phyloP scores from a whole-genome alignment of 345 rosid species.

The Syzygium aqueum region DNA sequence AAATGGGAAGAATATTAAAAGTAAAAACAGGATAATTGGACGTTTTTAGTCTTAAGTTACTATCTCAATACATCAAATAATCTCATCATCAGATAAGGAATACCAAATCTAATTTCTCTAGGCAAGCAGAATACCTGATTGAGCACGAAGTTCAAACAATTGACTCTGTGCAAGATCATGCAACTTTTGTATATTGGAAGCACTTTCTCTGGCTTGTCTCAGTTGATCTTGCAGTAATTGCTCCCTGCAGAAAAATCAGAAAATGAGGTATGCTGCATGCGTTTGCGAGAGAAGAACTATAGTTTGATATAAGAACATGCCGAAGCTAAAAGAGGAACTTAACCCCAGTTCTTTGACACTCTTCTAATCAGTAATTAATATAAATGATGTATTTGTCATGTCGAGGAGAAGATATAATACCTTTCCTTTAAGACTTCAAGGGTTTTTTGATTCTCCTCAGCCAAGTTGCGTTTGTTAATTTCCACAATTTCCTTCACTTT shows the following conservation, averaged over 20 bases:
- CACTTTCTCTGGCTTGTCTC: slow-evolving; percentile 93
- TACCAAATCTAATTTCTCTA: background rate
- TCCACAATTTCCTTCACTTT: slow-evolving; percentile 97
- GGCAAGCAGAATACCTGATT: slow-evolving; percentile 58
- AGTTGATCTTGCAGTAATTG: slow-evolving; percentile 94
- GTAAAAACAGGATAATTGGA: background rate
- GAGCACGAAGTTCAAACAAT: slow-evolving; percentile 88
- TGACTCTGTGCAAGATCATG: slow-evolving; percentile 99
- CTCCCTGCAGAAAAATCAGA: slow-evolving; percentile 44
- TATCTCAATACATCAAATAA: background rate
- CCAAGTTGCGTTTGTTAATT: slow-evolving; percentile 90
- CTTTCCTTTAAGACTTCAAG: slow-evolving; percentile 86
- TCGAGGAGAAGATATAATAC: slow-evolving; percentile 20
- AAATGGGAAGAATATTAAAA: background rate
- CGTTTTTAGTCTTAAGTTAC: background rate
- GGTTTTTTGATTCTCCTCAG: slow-evolving; percentile 98
- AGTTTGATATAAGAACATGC: background rate
- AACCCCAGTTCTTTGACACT: background rate
- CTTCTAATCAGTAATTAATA: background rate
- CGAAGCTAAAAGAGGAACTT: background rate
- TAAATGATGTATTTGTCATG: background rate
- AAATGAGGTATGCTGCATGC: background rate
- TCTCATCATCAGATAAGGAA: background rate
- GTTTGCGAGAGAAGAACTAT: background rate
- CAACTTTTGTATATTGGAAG: slow-evolving; percentile 84